Conservation (phyloP, 257 asterid genomes). For the Forsythia suspensa region DNA sequence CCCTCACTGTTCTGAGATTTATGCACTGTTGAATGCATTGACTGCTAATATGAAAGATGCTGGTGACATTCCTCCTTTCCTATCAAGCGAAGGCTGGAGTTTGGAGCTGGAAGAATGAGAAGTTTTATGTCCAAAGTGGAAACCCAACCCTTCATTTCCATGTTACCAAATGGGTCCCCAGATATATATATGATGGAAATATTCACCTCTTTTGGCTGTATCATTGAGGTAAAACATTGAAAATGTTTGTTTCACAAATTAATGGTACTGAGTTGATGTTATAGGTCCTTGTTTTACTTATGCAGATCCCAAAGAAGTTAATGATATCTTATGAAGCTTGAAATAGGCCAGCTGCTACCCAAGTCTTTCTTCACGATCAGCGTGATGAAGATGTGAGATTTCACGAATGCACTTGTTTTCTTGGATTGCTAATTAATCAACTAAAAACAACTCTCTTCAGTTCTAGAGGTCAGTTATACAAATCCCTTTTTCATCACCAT, state of each 20-base stretch:
- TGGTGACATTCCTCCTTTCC: slow-evolving; percentile 38
- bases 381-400: background rate
- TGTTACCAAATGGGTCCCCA: slow-evolving; percentile 5
- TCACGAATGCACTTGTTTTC: background rate
- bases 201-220: background rate
- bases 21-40: slow-evolving; percentile 50
- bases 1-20: slow-evolving; percentile 44
- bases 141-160: background rate
- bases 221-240: background rate
- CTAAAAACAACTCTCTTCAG: background rate
- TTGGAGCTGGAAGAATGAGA: slow-evolving; percentile 23
- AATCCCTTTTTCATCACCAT: background rate
- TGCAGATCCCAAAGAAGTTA: background rate
- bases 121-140: background rate
- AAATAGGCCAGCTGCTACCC: background rate
- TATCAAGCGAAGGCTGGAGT: slow-evolving; percentile 32
- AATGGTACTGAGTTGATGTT: background rate
- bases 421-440: background rate
- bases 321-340: background rate
- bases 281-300: background rate
- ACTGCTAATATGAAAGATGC: slow-evolving; percentile 62
- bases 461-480: background rate
- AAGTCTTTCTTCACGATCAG: background rate
- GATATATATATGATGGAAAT: background rate
- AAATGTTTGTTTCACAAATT: background rate